Evolutionary conservation across 805 yeast species (phyloP), one percentile per base, ranked within the genome.

Genomic region (Tetrapisispora pingtungensis): DNA sequence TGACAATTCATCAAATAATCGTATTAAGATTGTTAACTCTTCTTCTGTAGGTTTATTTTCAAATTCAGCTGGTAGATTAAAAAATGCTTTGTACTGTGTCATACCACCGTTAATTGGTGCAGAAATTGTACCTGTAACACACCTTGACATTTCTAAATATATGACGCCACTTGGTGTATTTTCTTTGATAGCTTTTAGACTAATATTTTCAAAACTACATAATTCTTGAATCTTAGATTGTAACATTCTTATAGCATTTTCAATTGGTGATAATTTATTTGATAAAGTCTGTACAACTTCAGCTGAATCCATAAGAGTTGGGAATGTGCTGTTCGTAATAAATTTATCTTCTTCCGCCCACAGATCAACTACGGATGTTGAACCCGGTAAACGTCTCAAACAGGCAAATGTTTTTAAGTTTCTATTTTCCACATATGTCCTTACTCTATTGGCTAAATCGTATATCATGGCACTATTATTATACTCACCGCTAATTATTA

Each of bases 91-190:
- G 64, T 84, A 87, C 58, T 83, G 87, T 2, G 86, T 84, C 50
- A 87, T 84, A 46, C 96, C 96, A 31, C 96, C 96, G 59, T 87
- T 87, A 6, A 87, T 90, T 3, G 96, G 96, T 0, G 96, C 78
- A 59, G 86, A 95, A 44, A 88, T 89, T 0, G 96, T 84, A 36
- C 96, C 96, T 3, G 86, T 75, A 44, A 81, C 66, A 55, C 77
- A 78, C 61, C 90, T 70, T 6, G 89, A 79, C 48, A 84, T 65
- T 56, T 79, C 86, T 51, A 74, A 73, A 59, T 80, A 80, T 26
- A 74, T 59, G 0, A 78, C 64, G 2, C 69, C 57, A 40, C 63
- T 67, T 41, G 72, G 76, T 0, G 70, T 69, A 53, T 73, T 74
- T 26, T 77, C 79, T 50, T 71, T 75, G 44, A 73, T 51, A 2